Conservation (phyloP, 495 filamentous ascomycete genomes). For the Aspergillus sparsus region DNA sequence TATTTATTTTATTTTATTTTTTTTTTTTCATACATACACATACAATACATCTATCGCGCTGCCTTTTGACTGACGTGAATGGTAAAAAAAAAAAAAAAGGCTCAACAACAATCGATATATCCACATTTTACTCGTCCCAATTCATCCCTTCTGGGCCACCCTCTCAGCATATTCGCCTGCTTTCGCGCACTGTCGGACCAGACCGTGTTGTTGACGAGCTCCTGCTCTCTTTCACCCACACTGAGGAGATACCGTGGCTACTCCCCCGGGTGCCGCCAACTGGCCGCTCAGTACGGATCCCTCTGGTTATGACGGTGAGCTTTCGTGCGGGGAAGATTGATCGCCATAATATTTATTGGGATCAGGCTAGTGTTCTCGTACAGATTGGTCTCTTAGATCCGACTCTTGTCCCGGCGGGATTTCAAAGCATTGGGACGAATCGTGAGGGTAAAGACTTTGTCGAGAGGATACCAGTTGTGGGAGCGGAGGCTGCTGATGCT, state of each 20-base stretch:
- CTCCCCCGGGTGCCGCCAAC: slow-evolving; percentile 74
- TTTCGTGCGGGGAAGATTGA: slow-evolving; percentile 72
- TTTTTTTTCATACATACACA: not conserved
- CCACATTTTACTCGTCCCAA: slow-evolving; percentile 65
- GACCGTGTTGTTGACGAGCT: slow-evolving; percentile 63
- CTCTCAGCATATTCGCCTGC: slow-evolving; percentile 63
- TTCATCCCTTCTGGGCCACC: slow-evolving; percentile 72
- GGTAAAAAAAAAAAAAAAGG: slow-evolving; percentile 17
- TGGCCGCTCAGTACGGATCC: slow-evolving; percentile 61
- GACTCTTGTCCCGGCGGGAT: slow-evolving; percentile 48
- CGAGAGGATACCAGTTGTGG: slow-evolving; percentile 30
- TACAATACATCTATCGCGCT: not conserved
- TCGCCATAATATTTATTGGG: slow-evolving; percentile 82
- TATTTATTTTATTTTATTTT: not conserved
- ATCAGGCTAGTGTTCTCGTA: slow-evolving; percentile 75
- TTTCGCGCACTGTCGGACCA: slow-evolving; percentile 66
- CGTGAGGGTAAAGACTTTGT: slow-evolving; percentile 23
- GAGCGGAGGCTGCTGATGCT: slow-evolving; percentile 21
- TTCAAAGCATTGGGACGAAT: slow-evolving; percentile 35
- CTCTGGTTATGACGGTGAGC: slow-evolving; percentile 69
- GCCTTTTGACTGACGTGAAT: not conserved
- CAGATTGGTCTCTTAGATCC: slow-evolving; percentile 74
- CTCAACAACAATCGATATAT: slow-evolving; percentile 39
- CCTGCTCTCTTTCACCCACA: slow-evolving; percentile 64
- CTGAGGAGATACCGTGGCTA: slow-evolving; percentile 73